phyloP scores from a whole-genome alignment of 768 basidiomycete genomes.

The Panus rudis region DNA sequence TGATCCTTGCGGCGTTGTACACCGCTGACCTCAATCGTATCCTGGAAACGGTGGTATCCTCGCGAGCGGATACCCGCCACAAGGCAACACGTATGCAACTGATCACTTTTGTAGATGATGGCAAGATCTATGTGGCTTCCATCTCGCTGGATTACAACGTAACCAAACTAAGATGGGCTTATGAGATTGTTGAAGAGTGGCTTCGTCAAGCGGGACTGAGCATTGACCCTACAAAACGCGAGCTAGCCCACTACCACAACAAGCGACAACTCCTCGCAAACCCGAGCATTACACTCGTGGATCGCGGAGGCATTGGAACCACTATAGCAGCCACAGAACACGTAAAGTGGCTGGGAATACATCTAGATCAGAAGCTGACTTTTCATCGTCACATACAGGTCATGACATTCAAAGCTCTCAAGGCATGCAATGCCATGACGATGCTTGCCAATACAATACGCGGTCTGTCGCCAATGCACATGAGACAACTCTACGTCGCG shows the following conservation, averaged over 20 bases:
- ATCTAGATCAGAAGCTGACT: constrained; percentile 25
- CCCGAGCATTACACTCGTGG: constrained; percentile 1
- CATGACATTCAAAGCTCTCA: constrained; percentile 18
- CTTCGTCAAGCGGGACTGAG: not conserved
- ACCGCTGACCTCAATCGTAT: constrained; percentile 5
- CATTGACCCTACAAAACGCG: constrained; percentile 1
- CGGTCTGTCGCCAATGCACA: constrained; percentile 25
- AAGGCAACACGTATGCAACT: constrained; percentile 10
- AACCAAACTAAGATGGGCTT: not conserved
- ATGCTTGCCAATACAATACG: constrained; percentile 29
- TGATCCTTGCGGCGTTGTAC: constrained; percentile 9
- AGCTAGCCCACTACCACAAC: constrained; percentile 5
- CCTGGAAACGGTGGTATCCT: not conserved
- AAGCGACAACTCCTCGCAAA: not conserved
- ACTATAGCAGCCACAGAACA: not conserved
- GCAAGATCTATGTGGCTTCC: constrained; percentile 15
- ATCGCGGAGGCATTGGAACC: not conserved
- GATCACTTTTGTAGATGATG: constrained; percentile 28
- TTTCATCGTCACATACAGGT: constrained; percentile 27
- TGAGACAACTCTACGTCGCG: constrained; percentile 22
- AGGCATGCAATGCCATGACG: constrained; percentile 17
- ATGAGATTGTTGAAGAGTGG: not conserved
- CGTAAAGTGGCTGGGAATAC: constrained; percentile 28
- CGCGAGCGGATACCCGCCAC: not conserved
- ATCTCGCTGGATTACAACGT: constrained; percentile 1